These are phyloP conservation scores for Leccinum griseonigrum DNA, from an alignment of 1,284 basidiomycete genomes.

Conservation along the genomic window DNA sequence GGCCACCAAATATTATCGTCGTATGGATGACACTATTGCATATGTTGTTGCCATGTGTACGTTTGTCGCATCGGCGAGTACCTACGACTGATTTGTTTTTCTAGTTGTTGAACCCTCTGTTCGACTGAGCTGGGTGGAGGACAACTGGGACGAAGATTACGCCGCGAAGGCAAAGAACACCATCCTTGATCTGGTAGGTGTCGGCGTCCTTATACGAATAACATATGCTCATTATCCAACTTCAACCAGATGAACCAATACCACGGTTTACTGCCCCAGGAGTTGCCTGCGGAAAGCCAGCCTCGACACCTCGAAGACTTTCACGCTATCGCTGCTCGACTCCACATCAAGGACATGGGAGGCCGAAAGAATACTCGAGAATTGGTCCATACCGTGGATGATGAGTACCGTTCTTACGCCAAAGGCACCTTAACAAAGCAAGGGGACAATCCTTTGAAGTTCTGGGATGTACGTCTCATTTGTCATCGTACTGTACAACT, in stretches of 20 bases:
- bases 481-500: too few relatives aligned
- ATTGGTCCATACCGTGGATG: background rate
- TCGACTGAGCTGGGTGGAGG: background rate
- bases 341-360: background rate
- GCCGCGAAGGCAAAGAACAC: background rate
- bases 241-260: background rate
- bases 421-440: background rate
- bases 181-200: background rate
- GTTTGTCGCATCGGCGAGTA: background rate
- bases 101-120: background rate
- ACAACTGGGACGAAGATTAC: background rate
- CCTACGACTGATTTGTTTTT: background rate
- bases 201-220: too few relatives aligned
- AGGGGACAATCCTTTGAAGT: background rate
- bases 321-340: background rate
- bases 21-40: background rate
- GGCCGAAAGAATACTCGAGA: background rate
- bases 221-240: background rate
- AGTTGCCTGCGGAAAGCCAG: background rate
- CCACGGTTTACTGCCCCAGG: too few relatives aligned
- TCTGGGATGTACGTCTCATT: background rate
- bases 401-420: background rate
- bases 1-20: background rate
- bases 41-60: background rate
- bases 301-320: background rate